These are phyloP conservation scores for Kodamaea kaohsiungensis DNA, from an alignment of 805 yeast genomes.

Conservation along the genomic window DNA sequence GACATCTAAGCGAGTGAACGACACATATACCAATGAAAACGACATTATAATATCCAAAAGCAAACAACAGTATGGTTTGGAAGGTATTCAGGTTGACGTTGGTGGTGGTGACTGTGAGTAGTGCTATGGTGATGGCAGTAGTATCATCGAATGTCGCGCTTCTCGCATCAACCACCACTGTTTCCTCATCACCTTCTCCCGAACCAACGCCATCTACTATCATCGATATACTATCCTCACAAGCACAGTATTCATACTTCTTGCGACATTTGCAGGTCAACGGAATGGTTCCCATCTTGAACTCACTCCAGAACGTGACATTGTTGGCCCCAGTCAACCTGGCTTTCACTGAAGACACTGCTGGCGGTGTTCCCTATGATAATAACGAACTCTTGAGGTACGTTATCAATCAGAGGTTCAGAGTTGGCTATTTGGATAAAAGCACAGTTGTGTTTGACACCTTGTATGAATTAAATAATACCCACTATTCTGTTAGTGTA, in stretches of 20 bases:
- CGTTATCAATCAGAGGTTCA: constrained; percentile 32
- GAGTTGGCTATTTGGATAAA: constrained; percentile 30
- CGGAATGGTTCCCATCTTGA: constrained; percentile 63
- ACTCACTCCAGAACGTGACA: constrained; percentile 62
- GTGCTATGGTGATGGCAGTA: neutral
- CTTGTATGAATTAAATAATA: constrained; percentile 18
- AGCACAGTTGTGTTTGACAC: constrained; percentile 31
- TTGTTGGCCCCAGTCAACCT: constrained; percentile 80
- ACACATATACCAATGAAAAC: neutral
- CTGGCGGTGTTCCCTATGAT: constrained; percentile 8
- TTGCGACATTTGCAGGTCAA: constrained; percentile 59
- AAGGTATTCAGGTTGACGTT: neutral
- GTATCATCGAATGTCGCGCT: neutral
- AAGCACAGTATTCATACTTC: constrained; percentile 67
- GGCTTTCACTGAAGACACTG: constrained; percentile 51
- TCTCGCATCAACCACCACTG: neutral
- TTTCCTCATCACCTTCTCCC: constrained; percentile 12
- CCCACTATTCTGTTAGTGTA: constrained; percentile 22
- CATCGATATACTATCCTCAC: constrained; percentile 67
- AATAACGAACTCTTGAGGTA: constrained; percentile 18
- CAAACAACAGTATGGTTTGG: neutral
- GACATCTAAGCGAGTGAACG: neutral
- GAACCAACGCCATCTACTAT: constrained; percentile 43
- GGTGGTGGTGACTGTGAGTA: neutral
- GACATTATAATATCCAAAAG: neutral